Evolutionary conservation across 129 eudicot genomes (phyloP), one percentile per base, ranked within the genome.

Genomic region (Ambrosia artemisiifolia): DNA sequence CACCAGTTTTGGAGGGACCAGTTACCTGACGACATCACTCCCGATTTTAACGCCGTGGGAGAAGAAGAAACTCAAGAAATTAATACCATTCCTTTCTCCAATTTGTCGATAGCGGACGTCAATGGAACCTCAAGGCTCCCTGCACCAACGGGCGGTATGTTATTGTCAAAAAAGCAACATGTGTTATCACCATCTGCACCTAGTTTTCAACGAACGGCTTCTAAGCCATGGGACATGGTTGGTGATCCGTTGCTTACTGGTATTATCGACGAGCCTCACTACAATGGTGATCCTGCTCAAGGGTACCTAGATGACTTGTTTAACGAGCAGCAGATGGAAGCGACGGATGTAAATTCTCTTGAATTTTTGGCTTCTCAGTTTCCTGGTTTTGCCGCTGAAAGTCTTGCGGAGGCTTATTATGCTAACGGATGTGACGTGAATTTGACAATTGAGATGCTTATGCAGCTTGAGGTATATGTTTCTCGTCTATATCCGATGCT

Each of bases 11-110:
- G 99, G 99, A 80, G 87, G 34, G 83, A 74, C 75, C 96, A 88
- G 78, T 93, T 94, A 57, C 99, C 99, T 24, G 99, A 94, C 63
- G 99, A 90, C 65, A 90, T 94, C 35, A 94, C 89, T 75, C 99
- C 97, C 0, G 97, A 94, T 53, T 94, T 94, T 59, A 86, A 88
- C 17, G 84, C 74, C 35, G 68, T 57, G 74, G 91, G 87, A 7
- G 82, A 67, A 34, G 93, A 90, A 47, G 87, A 88, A 14, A 69
- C 83, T 71, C 86, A 61, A 44, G 88, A 75, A 80, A 78, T 82
- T 62, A 69, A 55, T 38, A 12, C 40, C 77, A 55, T 90, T 67
- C 80, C 93, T 1, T 83, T 94, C 73, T 87, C 97, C 16, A 64
- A 28, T 43, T 68, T 94, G 71, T 87, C 98, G n/a, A 44, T 94